Percentiles rank a stretch among this genome's conserved stretches.
These are phyloP conservation scores for Combretum micranthum DNA, from an alignment of 345 rosid genomes.

Conservation along the genomic window DNA sequence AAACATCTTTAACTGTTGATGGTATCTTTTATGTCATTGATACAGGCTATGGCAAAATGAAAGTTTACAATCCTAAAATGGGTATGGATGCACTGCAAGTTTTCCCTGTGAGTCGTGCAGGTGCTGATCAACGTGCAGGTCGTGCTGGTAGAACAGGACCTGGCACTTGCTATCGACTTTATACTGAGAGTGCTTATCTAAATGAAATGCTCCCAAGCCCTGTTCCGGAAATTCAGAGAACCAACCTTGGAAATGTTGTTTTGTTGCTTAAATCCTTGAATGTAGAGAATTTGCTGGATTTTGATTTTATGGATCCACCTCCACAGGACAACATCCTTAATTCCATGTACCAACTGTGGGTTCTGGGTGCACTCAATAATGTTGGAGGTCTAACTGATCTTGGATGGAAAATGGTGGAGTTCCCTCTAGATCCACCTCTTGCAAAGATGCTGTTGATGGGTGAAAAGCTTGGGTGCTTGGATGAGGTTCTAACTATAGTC, in stretches of 20 bases:
- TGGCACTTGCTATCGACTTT: constrained; percentile 90
- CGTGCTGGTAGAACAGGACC: constrained; percentile 99
- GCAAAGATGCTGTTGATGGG: constrained; percentile 99
- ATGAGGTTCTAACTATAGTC: constrained; percentile 94
- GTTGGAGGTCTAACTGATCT: constrained; percentile 80
- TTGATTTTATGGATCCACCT: constrained; percentile 99
- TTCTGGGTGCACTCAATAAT: constrained; percentile 87
- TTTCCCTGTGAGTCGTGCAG: constrained; percentile 94
- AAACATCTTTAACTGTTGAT: constrained; percentile 94
- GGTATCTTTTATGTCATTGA: constrained; percentile 91
- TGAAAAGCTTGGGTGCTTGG: constrained; percentile 61
- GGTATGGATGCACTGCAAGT: constrained; percentile 99
- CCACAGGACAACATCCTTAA: constrained; percentile 97
- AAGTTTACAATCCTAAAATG: constrained; percentile 96
- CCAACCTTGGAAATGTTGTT: constrained; percentile 94
- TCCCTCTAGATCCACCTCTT: constrained; percentile 94
- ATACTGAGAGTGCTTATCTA: constrained; percentile 83
- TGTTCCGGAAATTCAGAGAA: constrained; percentile 96
- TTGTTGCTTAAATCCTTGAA: constrained; percentile 88
- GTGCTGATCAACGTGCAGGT: constrained; percentile 96
- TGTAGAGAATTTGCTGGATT: constrained; percentile 82
- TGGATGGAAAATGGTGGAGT: constrained; percentile 99
- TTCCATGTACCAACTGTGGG: constrained; percentile 99
- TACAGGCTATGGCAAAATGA: constrained; percentile 96
- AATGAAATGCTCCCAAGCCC: constrained; percentile 88